Base-by-base conservation (phyloP, 2,329 filamentous ascomycete genomes). In the Metarhizium guizhouense region DNA sequence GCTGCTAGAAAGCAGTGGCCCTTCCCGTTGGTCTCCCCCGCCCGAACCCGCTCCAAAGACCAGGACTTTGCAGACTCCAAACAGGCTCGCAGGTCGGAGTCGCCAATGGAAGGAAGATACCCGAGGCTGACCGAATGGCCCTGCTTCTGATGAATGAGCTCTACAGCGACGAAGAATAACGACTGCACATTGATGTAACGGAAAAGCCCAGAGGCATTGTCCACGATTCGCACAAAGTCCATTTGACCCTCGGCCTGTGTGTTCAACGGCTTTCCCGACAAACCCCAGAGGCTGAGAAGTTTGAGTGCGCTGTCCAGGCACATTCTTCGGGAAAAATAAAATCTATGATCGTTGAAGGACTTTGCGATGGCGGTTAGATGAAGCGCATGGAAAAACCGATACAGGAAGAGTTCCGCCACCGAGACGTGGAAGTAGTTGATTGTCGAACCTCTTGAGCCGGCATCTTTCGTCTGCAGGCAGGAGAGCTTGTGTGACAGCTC, bases 321-420 rank as follows among this genome's bases (percentile, higher is more conserved):
- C 52, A 79, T 73, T 57, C 80, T 79, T 20, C 77, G 73, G 0
- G 78, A 81, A 64, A 78, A 82, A 64, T 79, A 79, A 58, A 75
- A 80, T 1, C 71, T 69, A 0, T 77, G 75, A 43, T 80, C 71
- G 1, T 71, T 65, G 13, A 73, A 68, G 0, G 78, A 74, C 14
- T 70, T 68, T 6, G 66, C 64, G 30, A 79, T 70, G 65, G 76
- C 75, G 0, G 75, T 75, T 42, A 79, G 76, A 58, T 86, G 82
- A 0, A 86, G 73, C 0, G 76, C 73, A 13, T 84, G 70, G 60
- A 78, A 76, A 58, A 72, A 76, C 25, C 74, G 74, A 54, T 77
- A 75, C 3, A 74, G 65, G 54, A 74, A 64, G 52, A 76, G 66
- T 56, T 78, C 75, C 0, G 70, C 68, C 6, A 76, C 57, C 1